These are phyloP conservation scores for Clonostachys chloroleuca DNA, from an alignment of 2,329 filamentous ascomycete genomes.

Conservation along the genomic window DNA sequence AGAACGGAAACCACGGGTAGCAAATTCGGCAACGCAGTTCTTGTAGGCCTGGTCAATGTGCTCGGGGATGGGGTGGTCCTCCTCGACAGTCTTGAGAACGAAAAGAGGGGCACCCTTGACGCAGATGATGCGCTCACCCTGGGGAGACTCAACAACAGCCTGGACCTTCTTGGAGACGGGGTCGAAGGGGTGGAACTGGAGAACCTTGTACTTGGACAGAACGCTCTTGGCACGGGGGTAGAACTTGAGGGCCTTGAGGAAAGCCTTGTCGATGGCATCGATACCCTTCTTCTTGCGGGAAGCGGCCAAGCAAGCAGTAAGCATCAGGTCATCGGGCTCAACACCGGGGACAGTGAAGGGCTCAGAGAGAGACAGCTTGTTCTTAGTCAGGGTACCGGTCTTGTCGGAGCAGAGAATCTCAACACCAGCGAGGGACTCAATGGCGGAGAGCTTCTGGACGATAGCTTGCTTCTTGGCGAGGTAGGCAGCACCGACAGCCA, in stretches of 20 bases:
- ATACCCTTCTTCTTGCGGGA: slow-evolving; percentile 96
- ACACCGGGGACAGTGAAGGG: slow-evolving; percentile 81
- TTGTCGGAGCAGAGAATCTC: slow-evolving; percentile 95
- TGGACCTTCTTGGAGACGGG: slow-evolving; percentile 91
- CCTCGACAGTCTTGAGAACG: slow-evolving; percentile 81
- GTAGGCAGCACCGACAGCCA: slow-evolving; percentile 90
- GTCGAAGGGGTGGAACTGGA: slow-evolving; percentile 85
- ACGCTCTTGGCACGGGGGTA: slow-evolving; percentile 80
- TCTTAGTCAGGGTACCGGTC: slow-evolving; percentile 90
- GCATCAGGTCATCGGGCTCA: slow-evolving; percentile 83
- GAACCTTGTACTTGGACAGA: slow-evolving; percentile 77
- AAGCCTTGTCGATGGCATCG: slow-evolving; percentile 91
- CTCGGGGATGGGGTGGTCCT: slow-evolving; percentile 75
- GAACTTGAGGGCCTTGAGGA: slow-evolving; percentile 78
- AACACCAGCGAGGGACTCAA: slow-evolving; percentile 87
- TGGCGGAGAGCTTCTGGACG: slow-evolving; percentile 87
- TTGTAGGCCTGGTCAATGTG: slow-evolving; percentile 80
- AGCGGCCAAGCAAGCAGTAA: slow-evolving; percentile 84
- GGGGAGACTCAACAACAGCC: slow-evolving; percentile 76
- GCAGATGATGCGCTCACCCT: slow-evolving; percentile 81
- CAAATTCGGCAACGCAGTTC: slow-evolving; percentile 89
- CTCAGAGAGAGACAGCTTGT: slow-evolving; percentile 84
- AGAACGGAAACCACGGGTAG: slow-evolving; percentile 88
- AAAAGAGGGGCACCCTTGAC: slow-evolving; percentile 89
- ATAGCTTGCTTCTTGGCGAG: slow-evolving; percentile 91